These are phyloP conservation scores for Aspergillus phoenicis DNA, from an alignment of 2,329 filamentous ascomycete species.

Conservation along the genomic window DNA sequence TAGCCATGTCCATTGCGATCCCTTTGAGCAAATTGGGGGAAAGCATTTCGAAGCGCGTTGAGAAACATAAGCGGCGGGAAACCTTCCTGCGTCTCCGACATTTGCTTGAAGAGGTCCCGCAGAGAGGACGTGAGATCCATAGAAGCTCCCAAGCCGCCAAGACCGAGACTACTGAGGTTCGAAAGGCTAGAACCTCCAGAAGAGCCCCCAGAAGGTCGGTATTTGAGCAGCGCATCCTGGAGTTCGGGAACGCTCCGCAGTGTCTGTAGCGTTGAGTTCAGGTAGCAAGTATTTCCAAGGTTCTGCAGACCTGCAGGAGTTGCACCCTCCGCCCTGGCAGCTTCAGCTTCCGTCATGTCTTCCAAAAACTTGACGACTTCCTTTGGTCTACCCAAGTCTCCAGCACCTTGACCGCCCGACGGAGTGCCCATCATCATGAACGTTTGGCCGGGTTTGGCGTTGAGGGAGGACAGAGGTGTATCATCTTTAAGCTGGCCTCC, in stretches of 20 bases:
- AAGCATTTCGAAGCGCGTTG: constrained; percentile 73
- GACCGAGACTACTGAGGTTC: constrained; percentile 56
- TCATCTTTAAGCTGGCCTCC: constrained; percentile 95
- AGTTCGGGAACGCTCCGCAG: constrained; percentile 88
- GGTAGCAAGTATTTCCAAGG: constrained; percentile 95
- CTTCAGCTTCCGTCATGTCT: constrained; percentile 95
- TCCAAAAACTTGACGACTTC: constrained; percentile 86
- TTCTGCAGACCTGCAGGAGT: constrained; percentile 88
- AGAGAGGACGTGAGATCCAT: constrained; percentile 76
- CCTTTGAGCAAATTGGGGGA: constrained; percentile 91
- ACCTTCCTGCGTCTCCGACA: constrained; percentile 86
- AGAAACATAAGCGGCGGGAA: constrained; percentile 83
- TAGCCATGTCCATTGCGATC: constrained; percentile 80
- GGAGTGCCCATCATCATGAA: constrained; percentile 98
- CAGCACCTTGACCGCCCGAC: constrained; percentile 61
- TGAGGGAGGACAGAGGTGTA: constrained; percentile 78
- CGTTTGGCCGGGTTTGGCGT: constrained; percentile 79
- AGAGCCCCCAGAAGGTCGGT: constrained; percentile 48
- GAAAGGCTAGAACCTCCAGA: constrained; percentile 40
- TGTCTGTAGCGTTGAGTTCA: constrained; percentile 95
- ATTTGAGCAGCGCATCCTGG: constrained; percentile 73
- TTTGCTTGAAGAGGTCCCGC: constrained; percentile 81
- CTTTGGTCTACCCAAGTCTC: constrained; percentile 69
- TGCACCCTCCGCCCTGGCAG: constrained; percentile 78
- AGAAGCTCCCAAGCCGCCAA: constrained; percentile 61